A percentile compares a stretch with the other conserved stretches of the same genome.
Evolutionary conservation across 1,139 yeast species (phyloP).

Genomic region (Magnusiomyces sp.): DNA sequence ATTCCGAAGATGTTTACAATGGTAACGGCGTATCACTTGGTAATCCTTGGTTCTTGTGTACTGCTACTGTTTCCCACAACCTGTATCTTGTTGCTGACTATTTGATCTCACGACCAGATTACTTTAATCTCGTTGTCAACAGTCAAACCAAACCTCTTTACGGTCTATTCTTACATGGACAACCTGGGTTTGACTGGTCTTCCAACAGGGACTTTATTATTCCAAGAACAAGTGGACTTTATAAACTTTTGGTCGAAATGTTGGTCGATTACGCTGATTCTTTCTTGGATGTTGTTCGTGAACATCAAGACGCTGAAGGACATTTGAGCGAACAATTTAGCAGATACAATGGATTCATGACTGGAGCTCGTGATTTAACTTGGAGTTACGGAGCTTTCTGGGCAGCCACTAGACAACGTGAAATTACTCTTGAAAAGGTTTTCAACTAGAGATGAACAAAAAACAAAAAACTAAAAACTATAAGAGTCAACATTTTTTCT

Average conservation of each 20-base stretch:
- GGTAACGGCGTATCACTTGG: conserved; percentile 71
- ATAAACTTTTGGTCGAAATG: conserved; percentile 16
- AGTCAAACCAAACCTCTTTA: conserved; percentile 20
- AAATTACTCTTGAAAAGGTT: conserved; percentile 11
- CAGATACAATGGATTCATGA: conserved; percentile 70
- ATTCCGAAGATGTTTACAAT: conserved; percentile 88
- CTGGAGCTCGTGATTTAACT: conserved; percentile 79
- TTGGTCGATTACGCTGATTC: conserved; percentile 54
- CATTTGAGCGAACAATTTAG: conserved; percentile 86
- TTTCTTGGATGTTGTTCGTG: conserved; percentile 59
- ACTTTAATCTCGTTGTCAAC: conserved; percentile 26
- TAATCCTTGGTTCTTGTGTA: conserved; percentile 92
- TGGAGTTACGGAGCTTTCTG: conserved; percentile 87
- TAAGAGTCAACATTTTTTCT: too few species aligned
- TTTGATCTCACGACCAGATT: conserved; percentile 31
- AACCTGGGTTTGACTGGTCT: conserved; percentile 15
- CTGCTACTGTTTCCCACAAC: conserved; percentile 68
- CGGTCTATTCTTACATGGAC: conserved; percentile 22
- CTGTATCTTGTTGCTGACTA: conserved; percentile 33
- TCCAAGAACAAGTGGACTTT: conserved; percentile 15
- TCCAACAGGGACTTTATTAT: conserved; percentile 3
- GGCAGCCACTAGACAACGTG: conserved; percentile 46
- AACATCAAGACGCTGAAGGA: conserved; percentile 67
- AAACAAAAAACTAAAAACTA: not conserved
- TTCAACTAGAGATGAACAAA: not conserved